Evolutionary conservation across 2,329 filamentous ascomycete species (phyloP), one percentile per base, ranked within the genome.

Genomic region (Claviceps sp.): DNA sequence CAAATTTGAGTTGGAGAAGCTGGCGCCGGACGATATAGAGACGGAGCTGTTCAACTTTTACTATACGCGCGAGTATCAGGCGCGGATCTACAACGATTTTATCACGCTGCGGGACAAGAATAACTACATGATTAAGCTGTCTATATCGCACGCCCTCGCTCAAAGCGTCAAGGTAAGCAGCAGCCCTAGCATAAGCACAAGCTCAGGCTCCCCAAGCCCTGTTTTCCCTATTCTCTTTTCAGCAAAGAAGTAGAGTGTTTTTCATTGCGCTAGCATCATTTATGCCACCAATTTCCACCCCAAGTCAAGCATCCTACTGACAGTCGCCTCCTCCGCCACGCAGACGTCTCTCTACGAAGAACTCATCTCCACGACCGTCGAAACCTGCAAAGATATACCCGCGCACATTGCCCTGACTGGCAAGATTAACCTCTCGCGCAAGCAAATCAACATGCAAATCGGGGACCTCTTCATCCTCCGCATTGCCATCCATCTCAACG

Each of bases 11-110:
- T 79, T 82, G 42, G 91, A 95, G 64, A 95, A 95, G 67, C 77
- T 97, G 48, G 82, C 82, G 26, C 80, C 85, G 11, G 90, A 95
- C 63, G 88, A 95, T 60, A 84, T 95, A 34, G 91, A 98, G 70
- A 88, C 89, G 47, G 93, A 98, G 68, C 88, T 91, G 63, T 98
- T 98, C 76, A 98, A 98, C 67, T 98, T 97, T 68, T 98, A 98
- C 73, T 97, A 98, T 72, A 97, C 93, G 3, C 81, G 86, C 61
- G 91, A 97, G 65, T 98, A 98, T 66, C 94, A 98, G 70, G 88
- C 93, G 22, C 85, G 93, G 50, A 98, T 98, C 67, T 98, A 98
- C 77, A 98, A 98, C 69, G 93, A 98, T 69, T 98, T 98, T 62
- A 98, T 98, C 68, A 93, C 88, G 2, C 70, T 98, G 55, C 79